Base-by-base conservation (phyloP, 768 basidiomycete genomes). In the Cubamyces sp. region DNA sequence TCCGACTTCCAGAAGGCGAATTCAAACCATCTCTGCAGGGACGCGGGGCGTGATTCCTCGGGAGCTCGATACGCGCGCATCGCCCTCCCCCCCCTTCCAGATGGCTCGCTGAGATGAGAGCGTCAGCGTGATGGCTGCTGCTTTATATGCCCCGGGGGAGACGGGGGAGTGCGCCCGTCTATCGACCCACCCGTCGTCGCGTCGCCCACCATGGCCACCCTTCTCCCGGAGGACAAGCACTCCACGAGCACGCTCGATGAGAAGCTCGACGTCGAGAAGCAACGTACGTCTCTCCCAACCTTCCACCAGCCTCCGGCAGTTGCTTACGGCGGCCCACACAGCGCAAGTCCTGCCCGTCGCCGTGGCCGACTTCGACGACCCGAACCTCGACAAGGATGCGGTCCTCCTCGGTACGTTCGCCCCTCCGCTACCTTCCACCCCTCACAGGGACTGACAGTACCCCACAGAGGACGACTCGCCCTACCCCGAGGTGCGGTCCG, bases 401-500 rank as follows among this genome's bases (percentile, higher is more conserved):
- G 62, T 68, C 30, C 49, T 42, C 21, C 64, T 74, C 52, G 71
- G 68, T 69, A 28, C 48, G 69, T 56, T 23, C 18, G 11, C 12
- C 15, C 54, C 30, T 5, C 37, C 12, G 12, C 23, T 5, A 7
- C 16, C n/a, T 7, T 37, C 11, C 15, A 40, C 12, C 28, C 37
- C 37, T 18, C 37, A 8, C 34, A 9, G 14, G 18, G 2, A 15
- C n/a, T 43, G 21, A 45, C 46, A 1, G 7, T 40, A 15, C 3
- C 51, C 28, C 40, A 4, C 57, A 71, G 76, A 75, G 69, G 79
- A 83, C 57, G 82, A 83, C 69, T 82, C 81, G 2, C 83, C 82
- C 3, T 84, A 84, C 62, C 79, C 81, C 19, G 82, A 84, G 68
- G 82, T 84, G 40, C 75, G 82, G 26, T 81, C 81, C 28, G 78